Percentiles rank a stretch among this genome's conserved stretches.
phyloP scores from a whole-genome alignment of 1,284 basidiomycete species.

The Malassezia sp. region DNA sequence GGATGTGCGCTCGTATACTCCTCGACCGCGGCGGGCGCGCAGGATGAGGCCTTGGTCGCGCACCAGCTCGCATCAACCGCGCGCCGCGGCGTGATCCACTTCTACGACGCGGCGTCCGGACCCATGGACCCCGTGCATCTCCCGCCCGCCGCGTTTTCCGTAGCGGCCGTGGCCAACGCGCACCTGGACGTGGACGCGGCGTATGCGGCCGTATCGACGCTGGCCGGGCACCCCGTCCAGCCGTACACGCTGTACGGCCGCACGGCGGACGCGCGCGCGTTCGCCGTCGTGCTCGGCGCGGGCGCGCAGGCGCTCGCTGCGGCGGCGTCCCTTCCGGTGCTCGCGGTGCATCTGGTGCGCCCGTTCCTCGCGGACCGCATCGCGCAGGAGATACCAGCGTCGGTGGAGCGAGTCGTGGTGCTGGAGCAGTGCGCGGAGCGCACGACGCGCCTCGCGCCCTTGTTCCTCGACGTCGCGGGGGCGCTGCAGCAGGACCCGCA shows the following conservation, averaged over 20 bases:
- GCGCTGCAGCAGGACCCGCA: slow-evolving; percentile 59
- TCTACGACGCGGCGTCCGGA: slow-evolving; percentile 56
- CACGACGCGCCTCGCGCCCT: slow-evolving; percentile 73
- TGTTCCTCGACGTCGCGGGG: slow-evolving; percentile 70
- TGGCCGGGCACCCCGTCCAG: slow-evolving; percentile 29
- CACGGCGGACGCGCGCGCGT: slow-evolving; percentile 20
- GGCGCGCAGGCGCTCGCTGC: slow-evolving; percentile 47
- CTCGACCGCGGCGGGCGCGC: slow-evolving; percentile 57
- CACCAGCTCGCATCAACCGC: slow-evolving; percentile 57
- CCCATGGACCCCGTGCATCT: too few relatives aligned
- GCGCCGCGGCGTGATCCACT: slow-evolving; percentile 64
- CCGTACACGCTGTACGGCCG: slow-evolving; percentile 32
- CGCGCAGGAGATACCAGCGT: slow-evolving; percentile 56
- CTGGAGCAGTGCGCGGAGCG: slow-evolving; percentile 67
- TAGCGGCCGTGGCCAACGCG: slow-evolving; percentile 24
- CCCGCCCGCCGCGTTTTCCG: slow-evolving; percentile 4
- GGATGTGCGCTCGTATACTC: slow-evolving; percentile 59
- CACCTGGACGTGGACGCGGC: slow-evolving; percentile 45
- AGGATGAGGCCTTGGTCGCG: slow-evolving; percentile 63
- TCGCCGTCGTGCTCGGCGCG: slow-evolving; percentile 37
- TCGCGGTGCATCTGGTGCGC: slow-evolving; percentile 62
- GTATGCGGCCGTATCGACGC: slow-evolving; percentile 26
- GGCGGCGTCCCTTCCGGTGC: slow-evolving; percentile 51
- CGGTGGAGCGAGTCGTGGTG: slow-evolving; percentile 64
- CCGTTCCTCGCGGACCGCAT: slow-evolving; percentile 63